These are phyloP conservation scores for Irpex rosettiformis DNA, from an alignment of 1,284 basidiomycete genomes.

Conservation along the genomic window DNA sequence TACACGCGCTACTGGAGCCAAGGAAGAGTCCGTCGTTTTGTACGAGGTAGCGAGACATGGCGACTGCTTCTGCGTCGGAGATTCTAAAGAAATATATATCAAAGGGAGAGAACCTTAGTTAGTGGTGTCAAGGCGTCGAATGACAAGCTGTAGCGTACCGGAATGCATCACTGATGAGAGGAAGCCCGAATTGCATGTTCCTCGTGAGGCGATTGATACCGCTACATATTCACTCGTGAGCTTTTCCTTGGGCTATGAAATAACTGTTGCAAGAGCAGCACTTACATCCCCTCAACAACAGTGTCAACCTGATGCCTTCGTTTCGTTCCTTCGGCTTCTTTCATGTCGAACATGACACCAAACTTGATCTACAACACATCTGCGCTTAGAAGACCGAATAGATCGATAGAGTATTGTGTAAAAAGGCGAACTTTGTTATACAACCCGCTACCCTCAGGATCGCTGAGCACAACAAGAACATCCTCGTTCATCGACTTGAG, in stretches of 20 bases:
- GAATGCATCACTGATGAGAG: slow-evolving; percentile 84
- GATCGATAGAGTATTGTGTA: no score
- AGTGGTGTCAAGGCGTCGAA: background rate
- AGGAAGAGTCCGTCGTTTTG: slow-evolving; percentile 91
- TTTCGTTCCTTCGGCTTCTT: slow-evolving; percentile 94
- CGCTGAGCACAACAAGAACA: slow-evolving; percentile 76
- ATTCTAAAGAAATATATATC: slow-evolving; percentile 46
- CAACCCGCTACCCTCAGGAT: slow-evolving; percentile 93
- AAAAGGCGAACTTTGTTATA: slow-evolving; percentile 85
- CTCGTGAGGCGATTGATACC: slow-evolving; percentile 87
- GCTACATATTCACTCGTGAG: slow-evolving; percentile 36
- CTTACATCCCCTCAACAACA: slow-evolving; percentile 83
- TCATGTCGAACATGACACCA: slow-evolving; percentile 92
- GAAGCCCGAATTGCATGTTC: slow-evolving; percentile 81
- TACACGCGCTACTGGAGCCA: slow-evolving; percentile 95
- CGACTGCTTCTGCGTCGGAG: slow-evolving; percentile 86
- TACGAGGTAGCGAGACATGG: slow-evolving; percentile 90
- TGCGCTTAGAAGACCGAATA: no score
- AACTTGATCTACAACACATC: slow-evolving; percentile 65
- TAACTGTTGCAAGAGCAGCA: no score
- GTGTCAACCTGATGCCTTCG: slow-evolving; percentile 93
- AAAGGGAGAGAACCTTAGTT: slow-evolving; percentile 8
- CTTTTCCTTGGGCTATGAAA: background rate
- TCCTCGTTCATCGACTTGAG: slow-evolving; percentile 69
- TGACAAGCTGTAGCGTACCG: slow-evolving; percentile 44